Percentiles rank a stretch among this genome's conserved stretches.
These are phyloP conservation scores for Dacryopinax spathularia DNA, from an alignment of 768 basidiomycete species.

Conservation along the genomic window DNA sequence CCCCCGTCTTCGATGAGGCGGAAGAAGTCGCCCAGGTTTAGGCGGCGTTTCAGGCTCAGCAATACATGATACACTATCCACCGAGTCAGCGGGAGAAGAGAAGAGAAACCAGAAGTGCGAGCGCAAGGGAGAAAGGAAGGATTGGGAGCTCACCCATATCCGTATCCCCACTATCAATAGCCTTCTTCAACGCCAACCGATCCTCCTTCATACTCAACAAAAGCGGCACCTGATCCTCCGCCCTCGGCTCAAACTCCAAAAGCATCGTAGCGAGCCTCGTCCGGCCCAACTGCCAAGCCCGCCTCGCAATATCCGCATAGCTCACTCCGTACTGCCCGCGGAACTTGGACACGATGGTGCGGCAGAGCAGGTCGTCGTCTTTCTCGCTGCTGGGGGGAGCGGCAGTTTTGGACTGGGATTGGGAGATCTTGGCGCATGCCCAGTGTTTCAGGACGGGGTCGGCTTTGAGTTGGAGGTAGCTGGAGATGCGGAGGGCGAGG, in stretches of 20 bases:
- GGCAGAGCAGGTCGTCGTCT: constrained; percentile 67
- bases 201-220: constrained; percentile 91
- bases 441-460: constrained; percentile 86
- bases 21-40: constrained; percentile 86
- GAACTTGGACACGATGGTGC: constrained; percentile 79
- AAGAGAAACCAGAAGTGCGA: not conserved
- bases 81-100: not conserved
- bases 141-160: constrained; percentile 55
- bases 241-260: constrained; percentile 76
- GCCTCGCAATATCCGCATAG: constrained; percentile 87
- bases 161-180: constrained; percentile 87
- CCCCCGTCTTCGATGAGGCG: constrained; percentile 86
- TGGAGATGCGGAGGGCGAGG: constrained; percentile 79
- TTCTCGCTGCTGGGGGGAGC: constrained; percentile 29
- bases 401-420: constrained; percentile 44
- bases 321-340: constrained; percentile 46
- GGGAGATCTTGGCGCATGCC: constrained; percentile 83
- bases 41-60: constrained; percentile 66
- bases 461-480: constrained; percentile 67
- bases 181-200: constrained; percentile 68
- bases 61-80: constrained; percentile 80
- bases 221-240: constrained; percentile 88
- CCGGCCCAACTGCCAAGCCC: constrained; percentile 82
- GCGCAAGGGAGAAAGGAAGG: not conserved
- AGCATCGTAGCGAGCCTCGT: constrained; percentile 72